Conservation (phyloP, 495 filamentous ascomycete genomes). For the Ramalina intermedia region DNA sequence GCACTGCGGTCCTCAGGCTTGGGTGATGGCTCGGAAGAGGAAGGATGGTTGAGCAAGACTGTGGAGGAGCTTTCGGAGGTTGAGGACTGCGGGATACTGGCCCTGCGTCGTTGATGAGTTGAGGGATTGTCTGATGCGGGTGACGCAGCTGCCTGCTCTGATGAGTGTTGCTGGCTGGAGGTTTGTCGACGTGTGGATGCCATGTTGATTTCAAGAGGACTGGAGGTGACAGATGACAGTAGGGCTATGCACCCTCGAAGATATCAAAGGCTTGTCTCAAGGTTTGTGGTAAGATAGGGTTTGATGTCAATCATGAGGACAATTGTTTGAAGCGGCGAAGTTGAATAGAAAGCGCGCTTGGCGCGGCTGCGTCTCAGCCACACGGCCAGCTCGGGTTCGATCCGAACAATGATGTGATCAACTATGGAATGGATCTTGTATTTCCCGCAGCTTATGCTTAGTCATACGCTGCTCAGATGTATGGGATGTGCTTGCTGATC, state of each 20-base stretch:
- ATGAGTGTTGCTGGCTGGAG: neutral
- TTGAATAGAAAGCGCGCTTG: too few relatives aligned
- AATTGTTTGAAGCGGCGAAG: neutral
- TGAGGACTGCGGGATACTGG: slow-evolving; percentile 13
- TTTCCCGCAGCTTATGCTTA: too few relatives aligned
- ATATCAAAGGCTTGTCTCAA: too few relatives aligned
- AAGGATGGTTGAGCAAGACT: slow-evolving; percentile 28
- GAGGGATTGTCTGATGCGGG: slow-evolving; percentile 3
- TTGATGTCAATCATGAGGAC: too few relatives aligned
- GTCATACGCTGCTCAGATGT: too few relatives aligned
- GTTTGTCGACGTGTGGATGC: slow-evolving; percentile 9
- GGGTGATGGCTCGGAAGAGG: slow-evolving; percentile 13
- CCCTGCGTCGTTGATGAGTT: slow-evolving; percentile 8
- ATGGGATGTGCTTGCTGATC: too few relatives aligned
- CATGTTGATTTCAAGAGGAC: slow-evolving; percentile 1
- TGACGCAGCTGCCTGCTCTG: slow-evolving; percentile 3
- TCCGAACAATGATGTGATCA: too few relatives aligned
- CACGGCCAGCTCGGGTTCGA: too few relatives aligned
- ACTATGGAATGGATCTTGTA: too few relatives aligned
- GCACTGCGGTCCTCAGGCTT: slow-evolving; percentile 12
- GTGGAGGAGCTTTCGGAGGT: slow-evolving; percentile 28
- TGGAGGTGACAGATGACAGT: neutral
- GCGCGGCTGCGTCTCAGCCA: too few relatives aligned
- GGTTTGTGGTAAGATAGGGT: too few relatives aligned
- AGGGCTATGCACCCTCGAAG: too few relatives aligned